Evolutionary conservation across 2,329 filamentous ascomycete species (phyloP), one percentile per base, ranked within the genome.

Genomic region (Gaeumannomyces sp.): DNA sequence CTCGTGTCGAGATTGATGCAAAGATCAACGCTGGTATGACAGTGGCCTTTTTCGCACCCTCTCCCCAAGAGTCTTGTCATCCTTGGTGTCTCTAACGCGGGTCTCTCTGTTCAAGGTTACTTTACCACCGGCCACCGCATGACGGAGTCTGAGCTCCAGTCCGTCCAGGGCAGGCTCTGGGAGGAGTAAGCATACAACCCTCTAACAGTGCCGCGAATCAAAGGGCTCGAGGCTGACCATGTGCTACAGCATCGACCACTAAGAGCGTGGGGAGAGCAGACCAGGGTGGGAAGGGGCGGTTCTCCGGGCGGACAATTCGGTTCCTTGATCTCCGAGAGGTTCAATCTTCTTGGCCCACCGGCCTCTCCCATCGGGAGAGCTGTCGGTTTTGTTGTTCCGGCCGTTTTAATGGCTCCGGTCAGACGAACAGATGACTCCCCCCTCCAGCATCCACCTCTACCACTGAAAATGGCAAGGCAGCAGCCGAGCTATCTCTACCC

Each of bases 1-100:
- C 93, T 64, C 84, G 94, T 69, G 95, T 98, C n/a, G 95, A 99
- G 77, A 99, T 98, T 73, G 95, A 98, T 77, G 95, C 95, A 66
- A 98, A 98, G 81, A 97, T 98, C 74, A 95, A 94, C 71, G 93
- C 94, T 67, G 95, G 90, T 92, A 79, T 77, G 86, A 79, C 53
- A 57, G 22, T 38, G 63, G 27, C 45, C 29, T 50, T 56, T 38
- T 27, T 59, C 31, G n/a, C 31, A 19, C 61, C 38, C 61, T 56
- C 38, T 38, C 59, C 50, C 33, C 45, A 28, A 60, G 31, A 28
- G 19, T 4, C 45, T 28, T 28, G 58, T 60, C 3, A 31, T 31
- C 29, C 6, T 33, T 27, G 6, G 14, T 33, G 28, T 25, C 28
- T 10, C 28, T 62, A 29, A 62, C 60, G 33, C 28, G 25, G n/a